Percentiles rank a stretch among this genome's conserved stretches.
These are phyloP conservation scores for Aschersonia sp. DNA, from an alignment of 2,329 filamentous ascomycete species.

Conservation along the genomic window DNA sequence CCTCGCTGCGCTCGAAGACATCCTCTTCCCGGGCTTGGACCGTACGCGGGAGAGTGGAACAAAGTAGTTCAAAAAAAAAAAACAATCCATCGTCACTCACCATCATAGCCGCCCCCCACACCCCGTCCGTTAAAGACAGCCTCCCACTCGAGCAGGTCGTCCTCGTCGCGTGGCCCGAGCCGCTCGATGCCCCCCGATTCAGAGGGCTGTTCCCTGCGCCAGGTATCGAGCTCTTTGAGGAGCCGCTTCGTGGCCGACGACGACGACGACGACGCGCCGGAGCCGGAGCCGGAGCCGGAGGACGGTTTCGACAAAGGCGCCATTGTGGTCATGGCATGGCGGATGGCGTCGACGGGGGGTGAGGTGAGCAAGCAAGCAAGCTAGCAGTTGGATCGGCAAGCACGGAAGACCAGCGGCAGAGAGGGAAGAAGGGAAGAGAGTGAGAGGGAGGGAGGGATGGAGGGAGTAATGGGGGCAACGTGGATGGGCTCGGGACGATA, in stretches of 20 bases:
- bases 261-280: too few relatives aligned
- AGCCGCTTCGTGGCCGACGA: constrained; percentile 37
- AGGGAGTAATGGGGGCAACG: background rate
- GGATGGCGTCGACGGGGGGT: too few relatives aligned
- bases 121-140: constrained; percentile 45
- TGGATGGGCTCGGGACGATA: background rate
- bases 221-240: constrained; percentile 40
- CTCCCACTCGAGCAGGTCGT: constrained; percentile 43
- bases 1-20: too few relatives aligned
- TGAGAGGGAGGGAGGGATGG: background rate
- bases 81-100: constrained; percentile 17
- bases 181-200: constrained; percentile 40
- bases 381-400: too few relatives aligned
- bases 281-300: too few relatives aligned
- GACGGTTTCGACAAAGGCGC: too few relatives aligned
- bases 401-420: background rate
- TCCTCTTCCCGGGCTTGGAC: too few relatives aligned
- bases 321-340: too few relatives aligned
- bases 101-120: constrained; percentile 40
- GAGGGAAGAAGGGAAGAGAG: background rate
- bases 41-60: background rate
- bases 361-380: too few relatives aligned
- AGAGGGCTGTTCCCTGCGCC: constrained; percentile 30
- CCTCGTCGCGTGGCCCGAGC: constrained; percentile 37
- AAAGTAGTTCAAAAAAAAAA: background rate